A percentile compares a stretch with the other conserved stretches of the same genome.
Evolutionary conservation across 192 early-diverging fungal genomes (phyloP).

Genomic region (Backusella circina): DNA sequence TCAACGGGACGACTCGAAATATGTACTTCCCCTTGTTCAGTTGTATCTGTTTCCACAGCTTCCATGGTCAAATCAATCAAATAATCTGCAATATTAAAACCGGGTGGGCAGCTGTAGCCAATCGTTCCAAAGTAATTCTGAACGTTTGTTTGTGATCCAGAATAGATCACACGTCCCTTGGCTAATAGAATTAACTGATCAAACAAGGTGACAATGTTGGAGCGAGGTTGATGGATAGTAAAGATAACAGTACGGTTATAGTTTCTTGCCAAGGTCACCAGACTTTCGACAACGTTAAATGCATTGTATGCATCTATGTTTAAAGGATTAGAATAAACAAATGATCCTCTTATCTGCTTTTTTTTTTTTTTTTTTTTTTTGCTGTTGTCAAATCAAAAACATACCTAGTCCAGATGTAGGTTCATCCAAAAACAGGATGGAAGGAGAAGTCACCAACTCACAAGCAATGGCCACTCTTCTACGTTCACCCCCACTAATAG

Average conservation of each 20-base stretch:
- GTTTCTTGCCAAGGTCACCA: conserved; percentile 72
- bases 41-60: conserved; percentile 17
- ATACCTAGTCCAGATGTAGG: conserved; percentile 68
- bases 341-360: background rate
- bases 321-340: background rate
- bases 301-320: conserved; percentile 82
- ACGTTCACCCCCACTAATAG: conserved; percentile 91
- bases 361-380: too few species aligned
- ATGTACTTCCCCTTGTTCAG: background rate
- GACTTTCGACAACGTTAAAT: conserved; percentile 89
- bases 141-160: conserved; percentile 62
- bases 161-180: conserved; percentile 79
- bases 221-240: conserved; percentile 94
- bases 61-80: conserved; percentile 70
- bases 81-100: conserved; percentile 92
- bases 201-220: conserved; percentile 88
- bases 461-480: conserved; percentile 92
- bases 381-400: background rate
- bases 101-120: conserved; percentile 81
- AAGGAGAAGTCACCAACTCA: conserved; percentile 87
- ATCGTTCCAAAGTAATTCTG: conserved; percentile 70
- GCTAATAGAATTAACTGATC: conserved; percentile 85
- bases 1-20: background rate
- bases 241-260: conserved; percentile 81
- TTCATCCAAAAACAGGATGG: conserved; percentile 89